Evolutionary conservation across 2,329 filamentous ascomycete genomes (phyloP).

Genomic region (Pezicula carpinea): DNA sequence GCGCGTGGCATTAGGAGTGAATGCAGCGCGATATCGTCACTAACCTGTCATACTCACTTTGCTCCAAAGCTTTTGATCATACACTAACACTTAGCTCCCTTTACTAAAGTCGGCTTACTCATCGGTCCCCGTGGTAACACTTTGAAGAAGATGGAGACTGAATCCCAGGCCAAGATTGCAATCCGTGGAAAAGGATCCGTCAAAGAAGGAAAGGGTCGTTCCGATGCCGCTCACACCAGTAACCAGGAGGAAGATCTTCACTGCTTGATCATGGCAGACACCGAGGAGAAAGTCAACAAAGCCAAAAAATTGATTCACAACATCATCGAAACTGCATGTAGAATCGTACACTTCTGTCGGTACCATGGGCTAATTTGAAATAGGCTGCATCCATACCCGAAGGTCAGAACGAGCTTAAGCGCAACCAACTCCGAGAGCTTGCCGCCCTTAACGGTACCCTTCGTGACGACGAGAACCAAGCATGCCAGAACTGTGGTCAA

Average conservation of each 20-base stretch:
- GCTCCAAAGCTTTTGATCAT: conserved; percentile 32
- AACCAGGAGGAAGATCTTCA: conserved; percentile 99
- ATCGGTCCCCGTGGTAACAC: conserved; percentile 99
- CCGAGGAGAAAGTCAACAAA: conserved; percentile 99
- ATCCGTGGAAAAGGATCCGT: conserved; percentile 99
- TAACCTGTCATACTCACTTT: conserved; percentile 31
- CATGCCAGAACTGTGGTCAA: conserved; percentile 98
- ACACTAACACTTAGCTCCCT: conserved; percentile 88
- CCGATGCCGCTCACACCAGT: conserved; percentile 97
- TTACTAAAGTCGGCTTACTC: conserved; percentile 96
- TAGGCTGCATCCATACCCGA: conserved; percentile 97
- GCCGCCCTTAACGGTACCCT: conserved; percentile 98
- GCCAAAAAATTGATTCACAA: conserved; percentile 98
- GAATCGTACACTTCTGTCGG: neutral
- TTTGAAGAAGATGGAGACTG: conserved; percentile 98
- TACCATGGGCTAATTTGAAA: conserved; percentile 25
- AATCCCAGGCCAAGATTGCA: conserved; percentile 97
- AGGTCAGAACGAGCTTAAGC: conserved; percentile 97
- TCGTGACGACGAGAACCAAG: conserved; percentile 98
- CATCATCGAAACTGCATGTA: conserved; percentile 91
- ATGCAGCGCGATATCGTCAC: conserved; percentile 30
- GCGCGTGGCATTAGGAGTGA: conserved; percentile 24
- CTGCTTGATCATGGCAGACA: conserved; percentile 99
- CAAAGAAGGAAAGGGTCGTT: conserved; percentile 98
- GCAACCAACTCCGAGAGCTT: conserved; percentile 95